Conservation (phyloP, 2,329 filamentous ascomycete genomes). For the Trematosphaeria pertusa region DNA sequence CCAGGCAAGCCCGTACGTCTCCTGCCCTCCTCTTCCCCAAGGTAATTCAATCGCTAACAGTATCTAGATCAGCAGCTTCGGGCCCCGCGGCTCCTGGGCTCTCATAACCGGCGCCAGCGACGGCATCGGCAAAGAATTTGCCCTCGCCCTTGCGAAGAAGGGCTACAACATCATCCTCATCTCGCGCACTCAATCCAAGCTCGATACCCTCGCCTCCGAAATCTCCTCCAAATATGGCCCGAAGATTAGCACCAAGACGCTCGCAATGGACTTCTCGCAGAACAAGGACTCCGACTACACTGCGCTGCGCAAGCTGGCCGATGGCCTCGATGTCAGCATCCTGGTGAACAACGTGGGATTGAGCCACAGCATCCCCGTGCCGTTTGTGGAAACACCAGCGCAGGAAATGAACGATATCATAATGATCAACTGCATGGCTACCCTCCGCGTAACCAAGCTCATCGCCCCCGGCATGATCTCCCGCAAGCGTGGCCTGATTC, state of each 20-base stretch:
- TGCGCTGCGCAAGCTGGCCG: conserved; percentile 70
- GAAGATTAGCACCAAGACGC: conserved; percentile 72
- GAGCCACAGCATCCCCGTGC: conserved; percentile 90
- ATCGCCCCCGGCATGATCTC: conserved; percentile 84
- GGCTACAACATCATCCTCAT: conserved; percentile 96
- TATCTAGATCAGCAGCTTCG: conserved; percentile 80
- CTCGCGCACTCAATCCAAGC: conserved; percentile 93
- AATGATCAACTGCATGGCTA: conserved; percentile 92
- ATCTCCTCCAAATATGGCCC: conserved; percentile 73
- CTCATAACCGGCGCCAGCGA: conserved; percentile 95
- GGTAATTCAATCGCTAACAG: conserved; percentile 6
- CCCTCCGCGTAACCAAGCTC: conserved; percentile 84
- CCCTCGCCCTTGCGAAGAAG: conserved; percentile 84
- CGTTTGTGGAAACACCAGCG: conserved; percentile 80
- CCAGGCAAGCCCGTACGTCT: conserved; percentile 55
- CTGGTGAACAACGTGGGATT: conserved; percentile 97
- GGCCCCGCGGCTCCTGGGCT: conserved; percentile 90
- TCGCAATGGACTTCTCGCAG: conserved; percentile 90
- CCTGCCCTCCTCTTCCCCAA: not conserved
- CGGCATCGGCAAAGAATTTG: conserved; percentile 96
- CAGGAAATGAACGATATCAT: conserved; percentile 89
- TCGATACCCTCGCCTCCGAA: conserved; percentile 77
- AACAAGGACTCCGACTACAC: conserved; percentile 83
- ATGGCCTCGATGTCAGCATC: conserved; percentile 80
- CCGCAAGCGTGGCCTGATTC: conserved; percentile 84